Evolutionary conservation across 116 monocot genomes (phyloP).

Genomic region (Dioscorea cayenensis): DNA sequence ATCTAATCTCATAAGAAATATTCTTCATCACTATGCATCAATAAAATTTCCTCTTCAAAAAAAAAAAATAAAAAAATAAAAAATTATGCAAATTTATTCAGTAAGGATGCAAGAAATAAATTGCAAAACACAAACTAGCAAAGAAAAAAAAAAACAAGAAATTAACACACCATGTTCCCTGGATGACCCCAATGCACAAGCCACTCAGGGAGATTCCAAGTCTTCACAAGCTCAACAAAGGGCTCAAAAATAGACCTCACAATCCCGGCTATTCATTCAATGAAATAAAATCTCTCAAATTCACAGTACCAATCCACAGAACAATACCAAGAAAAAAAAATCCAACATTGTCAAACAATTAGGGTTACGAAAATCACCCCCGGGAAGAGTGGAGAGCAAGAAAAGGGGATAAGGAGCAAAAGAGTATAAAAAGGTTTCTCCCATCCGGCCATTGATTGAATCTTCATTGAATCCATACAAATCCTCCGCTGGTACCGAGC

Average conservation of each 20-base stretch:
- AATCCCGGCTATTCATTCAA: slow-evolving; percentile 36
- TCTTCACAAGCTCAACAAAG: slow-evolving; percentile 75
- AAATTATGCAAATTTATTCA: no score
- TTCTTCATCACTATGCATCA: no score
- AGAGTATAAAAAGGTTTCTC: slow-evolving; percentile 42
- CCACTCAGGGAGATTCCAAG: slow-evolving; percentile 78
- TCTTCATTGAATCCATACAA: neutral
- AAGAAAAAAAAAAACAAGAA: neutral
- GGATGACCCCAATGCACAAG: slow-evolving; percentile 98
- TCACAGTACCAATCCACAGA: neutral
- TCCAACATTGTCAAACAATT: neutral
- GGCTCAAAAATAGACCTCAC: slow-evolving; percentile 67
- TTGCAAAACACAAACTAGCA: neutral
- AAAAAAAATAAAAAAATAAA: no score
- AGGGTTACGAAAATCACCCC: slow-evolving; percentile 25
- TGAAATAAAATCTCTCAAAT: neutral
- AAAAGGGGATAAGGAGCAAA: slow-evolving; percentile 55
- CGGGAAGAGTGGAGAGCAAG: slow-evolving; percentile 54
- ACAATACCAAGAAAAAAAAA: neutral
- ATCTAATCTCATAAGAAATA: no score
- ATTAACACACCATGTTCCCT: slow-evolving; percentile 63
- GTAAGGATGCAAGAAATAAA: neutral
- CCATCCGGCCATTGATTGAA: neutral
- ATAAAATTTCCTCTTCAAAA: no score
- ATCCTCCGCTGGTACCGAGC: neutral